Evolutionary conservation across 2,329 filamentous ascomycete genomes (phyloP), one percentile per base, ranked within the genome.

Genomic region (Aspergillus aculeatus): DNA sequence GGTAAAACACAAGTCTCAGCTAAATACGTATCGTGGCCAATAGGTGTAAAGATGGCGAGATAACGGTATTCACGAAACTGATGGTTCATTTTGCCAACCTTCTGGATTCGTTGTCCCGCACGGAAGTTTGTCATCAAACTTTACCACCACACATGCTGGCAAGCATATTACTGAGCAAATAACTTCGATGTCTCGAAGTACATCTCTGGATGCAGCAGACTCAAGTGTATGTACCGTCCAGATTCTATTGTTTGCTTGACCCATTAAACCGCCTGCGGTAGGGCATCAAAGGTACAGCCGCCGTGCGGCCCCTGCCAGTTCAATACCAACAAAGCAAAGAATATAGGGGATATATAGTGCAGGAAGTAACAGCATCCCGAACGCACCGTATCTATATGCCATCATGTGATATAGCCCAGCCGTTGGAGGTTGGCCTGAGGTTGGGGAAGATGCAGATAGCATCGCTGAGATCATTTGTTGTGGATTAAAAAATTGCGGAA

Each of bases 401-500:
- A 44, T 2, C n/a, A 44, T 44, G 38, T n/a, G 38, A 44, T 7
- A 16, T 44, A 44, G 5, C n/a, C 14, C 38, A 9, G 38, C 14
- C 16, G 6, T n/a, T 19, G 38, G 38, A 44, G 6, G n/a, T 44
- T 12, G 38, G 6, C 38, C 14, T n/a, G 16, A 5, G 16, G 4
- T 6, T 19, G 16, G 52, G 23, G 35, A 26, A n/a, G 54, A 54
- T 26, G 21, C 10, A n/a, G 52, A 11, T 32, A 16, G 31, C 24
- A 4, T 32, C 54, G n/a, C 12, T 44, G 38, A 44, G 50, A 64
- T 63, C 67, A 86, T 77, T 83, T 86, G 73, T 98, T 98, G 76
- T 96, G 89, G 84, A 91, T 89, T 21, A 96, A 71, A 70, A 98
- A 87, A 66, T 89, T 98, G 75, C 89, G 82, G 73, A 96, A 81